Evolutionary conservation across 2,329 filamentous ascomycete species (phyloP).

Genomic region (Sordariomycetes sp.): DNA sequence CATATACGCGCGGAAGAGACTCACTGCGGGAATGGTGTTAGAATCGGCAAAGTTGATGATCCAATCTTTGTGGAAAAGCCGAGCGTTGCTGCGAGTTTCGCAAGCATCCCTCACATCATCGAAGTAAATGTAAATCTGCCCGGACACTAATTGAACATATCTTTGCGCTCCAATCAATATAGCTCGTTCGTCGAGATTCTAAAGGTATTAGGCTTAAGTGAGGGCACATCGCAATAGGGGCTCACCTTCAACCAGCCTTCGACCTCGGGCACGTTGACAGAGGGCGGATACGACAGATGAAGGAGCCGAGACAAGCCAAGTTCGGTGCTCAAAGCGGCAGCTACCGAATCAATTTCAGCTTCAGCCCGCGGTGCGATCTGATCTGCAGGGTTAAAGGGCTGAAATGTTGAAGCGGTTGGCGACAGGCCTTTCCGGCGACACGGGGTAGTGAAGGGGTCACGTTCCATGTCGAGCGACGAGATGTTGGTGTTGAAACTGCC

Average conservation of each 20-base stretch:
- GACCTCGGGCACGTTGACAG: constrained; percentile 26
- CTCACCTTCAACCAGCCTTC: constrained; percentile 34
- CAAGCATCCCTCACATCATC: constrained; percentile 52
- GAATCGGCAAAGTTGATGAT: constrained; percentile 15
- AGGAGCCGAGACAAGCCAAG: constrained; percentile 32
- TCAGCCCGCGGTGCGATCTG: not conserved
- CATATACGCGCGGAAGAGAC: no score
- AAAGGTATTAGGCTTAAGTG: not conserved
- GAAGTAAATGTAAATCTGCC: constrained; percentile 45
- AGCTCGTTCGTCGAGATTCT: constrained; percentile 29
- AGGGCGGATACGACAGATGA: not conserved
- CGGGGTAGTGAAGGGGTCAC: constrained; percentile 46
- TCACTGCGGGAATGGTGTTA: constrained; percentile 7
- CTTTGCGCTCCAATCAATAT: constrained; percentile 25
- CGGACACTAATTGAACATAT: constrained; percentile 23
- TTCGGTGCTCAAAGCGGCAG: constrained; percentile 33
- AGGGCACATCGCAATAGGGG: constrained; percentile 4
- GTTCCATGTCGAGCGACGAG: no score
- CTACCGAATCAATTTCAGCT: constrained; percentile 11
- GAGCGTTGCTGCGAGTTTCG: constrained; percentile 35
- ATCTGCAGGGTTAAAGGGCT: constrained; percentile 26
- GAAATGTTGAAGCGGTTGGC: constrained; percentile 54
- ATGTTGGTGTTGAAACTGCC: no score
- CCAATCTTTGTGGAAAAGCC: constrained; percentile 35
- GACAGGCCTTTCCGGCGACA: constrained; percentile 40